Conservation (phyloP, 805 yeast species). For the Yarrowia porcina region DNA sequence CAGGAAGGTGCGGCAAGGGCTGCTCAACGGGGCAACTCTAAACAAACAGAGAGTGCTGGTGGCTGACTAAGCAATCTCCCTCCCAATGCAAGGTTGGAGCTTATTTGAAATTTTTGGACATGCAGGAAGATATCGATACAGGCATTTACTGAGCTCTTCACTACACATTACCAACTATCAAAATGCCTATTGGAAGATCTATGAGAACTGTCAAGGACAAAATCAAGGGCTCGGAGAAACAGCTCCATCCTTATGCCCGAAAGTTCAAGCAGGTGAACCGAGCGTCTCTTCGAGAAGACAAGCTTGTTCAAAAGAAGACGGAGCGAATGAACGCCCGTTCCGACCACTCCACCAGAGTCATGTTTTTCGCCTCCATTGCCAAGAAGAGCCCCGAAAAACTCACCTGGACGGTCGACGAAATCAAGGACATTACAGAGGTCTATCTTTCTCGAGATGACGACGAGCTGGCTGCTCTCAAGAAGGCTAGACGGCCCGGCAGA, state of each 20-base stretch:
- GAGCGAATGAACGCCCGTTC: conserved; percentile 50
- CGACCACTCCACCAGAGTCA: conserved; percentile 46
- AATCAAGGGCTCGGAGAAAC: conserved; percentile 52
- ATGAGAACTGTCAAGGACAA: conserved; percentile 62
- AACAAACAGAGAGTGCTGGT: too few species aligned
- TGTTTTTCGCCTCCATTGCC: conserved; percentile 56
- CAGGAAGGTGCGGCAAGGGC: not conserved
- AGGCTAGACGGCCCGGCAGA: conserved; percentile 78
- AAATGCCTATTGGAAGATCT: conserved; percentile 68
- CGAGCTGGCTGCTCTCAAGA: conserved; percentile 61
- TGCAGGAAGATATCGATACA: not conserved
- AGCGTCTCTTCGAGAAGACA: conserved; percentile 82
- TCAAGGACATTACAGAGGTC: conserved; percentile 57
- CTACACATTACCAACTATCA: not conserved
- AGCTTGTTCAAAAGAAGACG: conserved; percentile 57
- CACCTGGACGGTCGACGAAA: conserved; percentile 54
- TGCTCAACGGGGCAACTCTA: not conserved
- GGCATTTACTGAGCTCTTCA: not conserved
- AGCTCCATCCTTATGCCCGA: conserved; percentile 83
- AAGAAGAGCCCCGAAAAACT: conserved; percentile 43
- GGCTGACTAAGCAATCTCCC: too few species aligned
- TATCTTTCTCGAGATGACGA: conserved; percentile 66
- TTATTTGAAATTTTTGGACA: conserved; percentile 20
- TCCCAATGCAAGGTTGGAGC: not conserved
- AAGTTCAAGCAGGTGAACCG: conserved; percentile 79